Conservation (phyloP, 2,329 filamentous ascomycete genomes). For the Pseudocercospora ulei region DNA sequence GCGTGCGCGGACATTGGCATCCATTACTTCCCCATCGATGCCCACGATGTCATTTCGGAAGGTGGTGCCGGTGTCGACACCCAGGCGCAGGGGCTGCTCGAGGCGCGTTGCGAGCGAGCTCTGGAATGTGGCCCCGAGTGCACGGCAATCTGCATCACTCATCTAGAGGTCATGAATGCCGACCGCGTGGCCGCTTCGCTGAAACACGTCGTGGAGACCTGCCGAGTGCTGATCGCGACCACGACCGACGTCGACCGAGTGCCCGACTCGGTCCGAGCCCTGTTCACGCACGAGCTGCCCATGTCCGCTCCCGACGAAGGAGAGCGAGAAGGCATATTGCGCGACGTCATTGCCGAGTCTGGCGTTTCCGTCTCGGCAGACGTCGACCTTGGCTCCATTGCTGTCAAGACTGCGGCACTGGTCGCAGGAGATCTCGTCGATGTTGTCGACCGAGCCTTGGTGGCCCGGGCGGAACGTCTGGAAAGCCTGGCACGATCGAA, state of each 20-base stretch:
- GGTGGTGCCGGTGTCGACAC: slow-evolving; percentile 79
- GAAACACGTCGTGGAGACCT: slow-evolving; percentile 69
- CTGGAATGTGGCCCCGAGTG: slow-evolving; percentile 76
- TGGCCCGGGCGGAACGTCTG: slow-evolving; percentile 65
- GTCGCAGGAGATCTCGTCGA: slow-evolving; percentile 87
- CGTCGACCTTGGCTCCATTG: slow-evolving; percentile 74
- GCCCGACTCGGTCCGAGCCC: slow-evolving; percentile 73
- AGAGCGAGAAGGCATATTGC: slow-evolving; percentile 79
- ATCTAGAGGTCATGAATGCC: slow-evolving; percentile 82
- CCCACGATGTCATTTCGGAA: slow-evolving; percentile 90
- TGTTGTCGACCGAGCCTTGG: slow-evolving; percentile 78
- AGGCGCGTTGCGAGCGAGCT: slow-evolving; percentile 77
- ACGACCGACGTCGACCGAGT: slow-evolving; percentile 94
- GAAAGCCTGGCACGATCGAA: slow-evolving; percentile 55
- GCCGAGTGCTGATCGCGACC: slow-evolving; percentile 78
- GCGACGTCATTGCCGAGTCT: slow-evolving; percentile 64
- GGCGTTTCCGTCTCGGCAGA: slow-evolving; percentile 69
- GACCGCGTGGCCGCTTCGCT: slow-evolving; percentile 81
- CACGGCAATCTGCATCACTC: slow-evolving; percentile 75
- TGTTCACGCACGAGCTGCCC: slow-evolving; percentile 93
- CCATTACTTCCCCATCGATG: slow-evolving; percentile 79
- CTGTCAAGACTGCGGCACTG: slow-evolving; percentile 87
- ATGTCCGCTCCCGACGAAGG: slow-evolving; percentile 86
- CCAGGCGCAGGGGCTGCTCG: slow-evolving; percentile 84
- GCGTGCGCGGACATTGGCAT: slow-evolving; percentile 83